Evolutionary conservation across 495 filamentous ascomycete genomes (phyloP), one percentile per base, ranked within the genome.

Genomic region (Neurospora sp.): DNA sequence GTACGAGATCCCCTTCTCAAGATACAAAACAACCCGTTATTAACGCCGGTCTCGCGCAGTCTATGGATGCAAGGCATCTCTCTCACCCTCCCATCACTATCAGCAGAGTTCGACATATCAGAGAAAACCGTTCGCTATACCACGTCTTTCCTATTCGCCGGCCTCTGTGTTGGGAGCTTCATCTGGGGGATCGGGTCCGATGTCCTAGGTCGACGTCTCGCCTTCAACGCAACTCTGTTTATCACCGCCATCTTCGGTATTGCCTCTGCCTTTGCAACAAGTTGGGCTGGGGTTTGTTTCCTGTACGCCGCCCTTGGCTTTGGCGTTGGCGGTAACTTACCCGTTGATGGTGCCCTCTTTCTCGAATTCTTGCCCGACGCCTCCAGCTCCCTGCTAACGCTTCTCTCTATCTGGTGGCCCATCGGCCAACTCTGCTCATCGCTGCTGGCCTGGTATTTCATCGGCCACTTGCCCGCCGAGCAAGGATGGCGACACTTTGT

Each of bases 131-230:
- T 88, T 37, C 81, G 86, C 65, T 88, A 88, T 73, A 88, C 86
- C 0, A 87, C 85, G 0, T 85, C 83, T 45, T 80, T 84, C 53
- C 78, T 87, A 1, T 87, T 86, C 53, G 74, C 82, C 37, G 93
- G 93, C 1, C 83, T 95, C 4, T 86, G 92, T 20, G 74, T 91
- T 12, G 93, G 93, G 0, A 93, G 93, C 27, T 86, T 91, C 20
- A 89, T 93, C 75, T 94, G 93, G 93, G 93, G 93, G 0, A 88
- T 95, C 31, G 92, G 92, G 7, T 91, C 90, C 69, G 91, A 92
- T 77, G 81, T 92, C 65, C 82, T 88, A 75, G 92, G 93, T 31
- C 88, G 93, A 16, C 85, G 89, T 48, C 87, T 90, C 78, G 92
- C 92, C 38, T 96, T 95, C 81, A 95, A 96, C 77, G 74, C 89